phyloP scores from a whole-genome alignment of 2,329 filamentous ascomycete genomes.

The Aspergillus oerlinghausenensis region DNA sequence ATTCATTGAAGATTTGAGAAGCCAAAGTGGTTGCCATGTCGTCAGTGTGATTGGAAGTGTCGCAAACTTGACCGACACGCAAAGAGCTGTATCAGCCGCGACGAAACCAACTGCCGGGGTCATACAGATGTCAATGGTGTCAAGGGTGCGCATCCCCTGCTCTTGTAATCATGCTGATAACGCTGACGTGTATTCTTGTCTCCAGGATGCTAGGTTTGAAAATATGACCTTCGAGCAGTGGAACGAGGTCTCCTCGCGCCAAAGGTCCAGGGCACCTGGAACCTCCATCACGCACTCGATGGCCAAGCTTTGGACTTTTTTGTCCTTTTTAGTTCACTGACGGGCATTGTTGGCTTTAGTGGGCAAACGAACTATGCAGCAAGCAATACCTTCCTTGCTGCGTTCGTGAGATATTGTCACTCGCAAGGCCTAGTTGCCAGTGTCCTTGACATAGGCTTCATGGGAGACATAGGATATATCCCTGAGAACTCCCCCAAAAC shows the following conservation, averaged over 20 bases:
- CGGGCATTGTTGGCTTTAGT: background rate
- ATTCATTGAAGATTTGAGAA: conserved; percentile 8
- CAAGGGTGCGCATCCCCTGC: background rate
- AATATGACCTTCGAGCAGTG: background rate
- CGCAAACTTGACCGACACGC: conserved; percentile 4
- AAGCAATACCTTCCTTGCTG: background rate
- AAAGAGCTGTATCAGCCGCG: conserved; percentile 1
- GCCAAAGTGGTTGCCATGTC: background rate
- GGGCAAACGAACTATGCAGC: background rate
- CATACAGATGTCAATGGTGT: conserved; percentile 19
- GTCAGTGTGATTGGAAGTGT: conserved; percentile 6
- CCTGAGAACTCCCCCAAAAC: too few relatives aligned
- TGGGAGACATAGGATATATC: background rate
- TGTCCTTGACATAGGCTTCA: background rate
- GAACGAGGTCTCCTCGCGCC: background rate
- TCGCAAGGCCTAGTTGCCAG: background rate
- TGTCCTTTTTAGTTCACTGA: background rate
- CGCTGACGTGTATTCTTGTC: too few relatives aligned
- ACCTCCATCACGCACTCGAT: background rate
- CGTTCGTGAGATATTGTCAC: background rate
- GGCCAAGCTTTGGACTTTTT: background rate
- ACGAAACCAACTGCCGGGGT: conserved; percentile 11
- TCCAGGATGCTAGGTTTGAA: too few relatives aligned
- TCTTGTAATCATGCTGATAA: too few relatives aligned
- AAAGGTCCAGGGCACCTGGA: background rate